Conservation (phyloP, 148 eudicot genomes). For the Rhododendron molle region DNA sequence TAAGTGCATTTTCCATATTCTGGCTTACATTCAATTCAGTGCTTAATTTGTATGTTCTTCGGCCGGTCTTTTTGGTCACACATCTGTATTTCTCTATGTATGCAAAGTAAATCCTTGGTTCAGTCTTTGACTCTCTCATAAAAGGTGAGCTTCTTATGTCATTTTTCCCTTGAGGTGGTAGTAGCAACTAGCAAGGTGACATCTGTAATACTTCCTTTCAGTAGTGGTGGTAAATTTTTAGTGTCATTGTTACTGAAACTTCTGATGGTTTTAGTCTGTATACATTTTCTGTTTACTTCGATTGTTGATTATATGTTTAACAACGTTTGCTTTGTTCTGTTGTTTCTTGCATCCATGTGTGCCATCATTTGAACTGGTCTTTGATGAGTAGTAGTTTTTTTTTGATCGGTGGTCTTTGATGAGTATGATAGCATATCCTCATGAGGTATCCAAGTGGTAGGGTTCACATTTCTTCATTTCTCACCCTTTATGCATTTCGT, state of each 20-base stretch:
- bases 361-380: constrained; percentile 1
- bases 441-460: not conserved
- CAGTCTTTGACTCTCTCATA: not conserved
- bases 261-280: not conserved
- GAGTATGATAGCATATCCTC: not conserved
- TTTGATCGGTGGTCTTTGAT: not conserved
- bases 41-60: not conserved
- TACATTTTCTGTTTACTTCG: not conserved
- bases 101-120: not conserved
- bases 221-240: not conserved
- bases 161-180: constrained; percentile 1
- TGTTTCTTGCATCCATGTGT: not conserved
- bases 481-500: not conserved
- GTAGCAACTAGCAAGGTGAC: not conserved
- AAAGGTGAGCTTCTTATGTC: not conserved
- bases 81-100: not conserved
- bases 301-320: not conserved
- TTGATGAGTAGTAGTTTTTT: not conserved
- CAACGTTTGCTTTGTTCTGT: not conserved
- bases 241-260: not conserved
- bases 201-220: not conserved
- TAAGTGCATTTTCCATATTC: constrained; percentile 32
- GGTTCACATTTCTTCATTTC: not conserved
- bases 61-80: not conserved
- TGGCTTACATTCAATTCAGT: constrained; percentile 4